Evolutionary conservation across 371 early-diverging fungal species (phyloP).

Genomic region (Furculomyces boomerangus): DNA sequence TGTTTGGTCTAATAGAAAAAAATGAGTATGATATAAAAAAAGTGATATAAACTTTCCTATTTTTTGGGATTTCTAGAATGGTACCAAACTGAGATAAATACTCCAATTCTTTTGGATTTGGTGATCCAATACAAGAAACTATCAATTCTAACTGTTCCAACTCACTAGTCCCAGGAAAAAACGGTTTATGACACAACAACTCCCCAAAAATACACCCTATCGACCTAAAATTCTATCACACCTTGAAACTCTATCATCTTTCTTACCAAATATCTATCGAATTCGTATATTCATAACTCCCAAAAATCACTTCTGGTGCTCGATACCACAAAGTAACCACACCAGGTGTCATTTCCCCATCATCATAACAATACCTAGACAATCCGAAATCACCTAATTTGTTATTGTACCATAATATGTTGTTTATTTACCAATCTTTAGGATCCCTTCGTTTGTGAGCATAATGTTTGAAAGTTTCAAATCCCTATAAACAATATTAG

Average conservation of each 20-base stretch:
- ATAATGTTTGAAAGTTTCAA: conserved; percentile 70
- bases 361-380: neutral
- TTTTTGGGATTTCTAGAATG: neutral
- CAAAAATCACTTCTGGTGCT: conserved; percentile 95
- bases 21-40: neutral
- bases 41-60: neutral
- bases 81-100: neutral
- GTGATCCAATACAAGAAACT: neutral
- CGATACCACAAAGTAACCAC: conserved; percentile 90
- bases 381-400: neutral
- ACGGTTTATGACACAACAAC: conserved; percentile 1
- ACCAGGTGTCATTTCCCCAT: conserved; percentile 38
- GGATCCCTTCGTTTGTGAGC: conserved; percentile 41
- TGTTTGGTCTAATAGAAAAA: neutral
- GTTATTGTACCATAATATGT: too few relatives aligned
- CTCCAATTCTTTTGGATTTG: neutral
- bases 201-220: neutral
- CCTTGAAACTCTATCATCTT: neutral
- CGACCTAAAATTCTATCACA: neutral
- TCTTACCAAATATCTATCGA: conserved; percentile 86
- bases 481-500: conserved; percentile 20
- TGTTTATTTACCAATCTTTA: conserved; percentile 60
- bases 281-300: conserved; percentile 75
- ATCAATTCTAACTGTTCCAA: neutral
- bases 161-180: neutral